Conservation (phyloP, 2,329 filamentous ascomycete genomes). For the Talaromyces sp. region DNA sequence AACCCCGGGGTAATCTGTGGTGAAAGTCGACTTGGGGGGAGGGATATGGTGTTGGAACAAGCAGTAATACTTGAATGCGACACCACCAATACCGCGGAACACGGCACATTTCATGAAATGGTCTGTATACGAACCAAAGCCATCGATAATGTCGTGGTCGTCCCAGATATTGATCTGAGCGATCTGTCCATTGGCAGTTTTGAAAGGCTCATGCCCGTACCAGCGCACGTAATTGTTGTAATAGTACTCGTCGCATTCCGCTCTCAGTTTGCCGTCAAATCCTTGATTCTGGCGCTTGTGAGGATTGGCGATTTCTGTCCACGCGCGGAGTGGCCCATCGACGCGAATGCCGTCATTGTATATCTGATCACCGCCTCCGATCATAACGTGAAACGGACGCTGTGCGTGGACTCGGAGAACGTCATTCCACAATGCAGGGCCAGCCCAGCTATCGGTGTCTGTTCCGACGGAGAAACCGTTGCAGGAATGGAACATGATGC, state of each 20-base stretch:
- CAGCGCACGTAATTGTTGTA: slow-evolving; percentile 56
- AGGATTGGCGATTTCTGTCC: slow-evolving; percentile 57
- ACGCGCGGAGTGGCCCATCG: slow-evolving; percentile 66
- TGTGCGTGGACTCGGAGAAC: slow-evolving; percentile 55
- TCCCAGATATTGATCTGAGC: slow-evolving; percentile 63
- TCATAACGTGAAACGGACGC: slow-evolving; percentile 62
- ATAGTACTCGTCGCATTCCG: slow-evolving; percentile 56
- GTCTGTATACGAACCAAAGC: slow-evolving; percentile 61
- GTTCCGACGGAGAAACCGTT: slow-evolving; percentile 64
- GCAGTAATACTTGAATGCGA: slow-evolving; percentile 55
- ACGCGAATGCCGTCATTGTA: slow-evolving; percentile 77
- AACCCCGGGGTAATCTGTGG: slow-evolving; percentile 58
- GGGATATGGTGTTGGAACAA: slow-evolving; percentile 72
- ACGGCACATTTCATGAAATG: slow-evolving; percentile 62
- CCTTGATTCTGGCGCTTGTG: slow-evolving; percentile 53
- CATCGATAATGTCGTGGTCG: slow-evolving; percentile 61
- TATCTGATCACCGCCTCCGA: slow-evolving; percentile 87
- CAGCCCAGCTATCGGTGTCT: slow-evolving; percentile 57
- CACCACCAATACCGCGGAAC: slow-evolving; percentile 59
- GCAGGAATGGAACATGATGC: slow-evolving; percentile 65
- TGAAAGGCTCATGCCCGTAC: slow-evolving; percentile 65
- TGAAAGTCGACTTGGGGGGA: slow-evolving; percentile 79
- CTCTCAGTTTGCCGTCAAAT: slow-evolving; percentile 60
- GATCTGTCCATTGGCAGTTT: slow-evolving; percentile 56
- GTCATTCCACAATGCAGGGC: slow-evolving; percentile 59